A percentile compares a stretch with the other conserved stretches of the same genome.
phyloP scores from a whole-genome alignment of 2,329 filamentous ascomycete genomes.

The Sordariomycetes sp. region DNA sequence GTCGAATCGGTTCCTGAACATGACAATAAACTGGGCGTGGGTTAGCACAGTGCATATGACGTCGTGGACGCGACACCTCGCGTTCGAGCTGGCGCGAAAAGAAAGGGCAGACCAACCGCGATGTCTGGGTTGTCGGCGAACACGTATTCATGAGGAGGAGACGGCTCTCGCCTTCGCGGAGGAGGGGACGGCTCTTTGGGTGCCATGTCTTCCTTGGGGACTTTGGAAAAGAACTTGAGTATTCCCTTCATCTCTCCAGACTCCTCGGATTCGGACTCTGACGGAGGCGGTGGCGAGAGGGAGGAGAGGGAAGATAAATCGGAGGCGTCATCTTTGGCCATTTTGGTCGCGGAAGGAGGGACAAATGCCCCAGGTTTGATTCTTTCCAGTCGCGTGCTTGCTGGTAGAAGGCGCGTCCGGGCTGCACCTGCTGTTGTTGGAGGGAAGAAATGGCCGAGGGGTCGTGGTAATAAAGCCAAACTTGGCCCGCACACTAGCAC shows the following conservation, averaged over 20 bases:
- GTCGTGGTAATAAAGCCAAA: slow-evolving; percentile 7
- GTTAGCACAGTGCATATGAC: slow-evolving; percentile 17
- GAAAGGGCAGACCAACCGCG: slow-evolving; percentile 51
- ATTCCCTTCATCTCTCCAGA: slow-evolving; percentile 43
- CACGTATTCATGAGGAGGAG: slow-evolving; percentile 80
- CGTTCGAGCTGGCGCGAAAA: slow-evolving; percentile 12
- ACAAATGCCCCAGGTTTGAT: neutral
- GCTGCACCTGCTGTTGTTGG: neutral
- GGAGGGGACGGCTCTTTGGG: slow-evolving; percentile 50
- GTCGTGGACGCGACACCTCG: slow-evolving; percentile 35
- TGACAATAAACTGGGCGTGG: slow-evolving; percentile 72
- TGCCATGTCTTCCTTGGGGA: slow-evolving; percentile 18
- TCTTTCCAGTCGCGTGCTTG: neutral
- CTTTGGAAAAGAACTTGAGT: slow-evolving; percentile 45
- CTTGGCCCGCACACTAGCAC: slow-evolving; percentile 6
- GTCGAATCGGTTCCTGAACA: slow-evolving; percentile 90
- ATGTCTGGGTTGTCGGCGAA: slow-evolving; percentile 86
- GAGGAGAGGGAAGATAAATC: slow-evolving; percentile 47
- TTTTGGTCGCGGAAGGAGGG: slow-evolving; percentile 16
- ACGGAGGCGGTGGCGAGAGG: slow-evolving; percentile 25
- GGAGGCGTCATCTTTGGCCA: slow-evolving; percentile 48
- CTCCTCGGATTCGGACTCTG: slow-evolving; percentile 36
- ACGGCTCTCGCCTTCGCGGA: slow-evolving; percentile 67
- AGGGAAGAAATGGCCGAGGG: slow-evolving; percentile 15
- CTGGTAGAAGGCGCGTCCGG: neutral